Evolutionary conservation across 2,329 filamentous ascomycete species (phyloP), one percentile per base, ranked within the genome.

Genomic region (Penicillium sp.): DNA sequence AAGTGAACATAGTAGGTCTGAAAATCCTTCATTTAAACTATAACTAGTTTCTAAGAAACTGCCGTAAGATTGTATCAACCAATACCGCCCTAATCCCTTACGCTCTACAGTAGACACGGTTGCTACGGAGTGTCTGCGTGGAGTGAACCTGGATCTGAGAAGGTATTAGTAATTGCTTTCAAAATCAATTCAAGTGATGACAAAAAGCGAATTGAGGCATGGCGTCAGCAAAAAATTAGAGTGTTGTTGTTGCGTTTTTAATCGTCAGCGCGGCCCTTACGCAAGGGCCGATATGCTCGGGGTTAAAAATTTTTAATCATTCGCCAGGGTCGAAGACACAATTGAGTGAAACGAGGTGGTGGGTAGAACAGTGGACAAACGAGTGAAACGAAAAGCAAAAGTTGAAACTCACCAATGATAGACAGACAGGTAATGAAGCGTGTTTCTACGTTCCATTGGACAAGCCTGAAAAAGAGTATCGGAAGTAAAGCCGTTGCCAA

Each of bases 221-320:
- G 69, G 69, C 68, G 73, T 86, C 84, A 85, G 81, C 72, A 85
- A 86, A 86, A 86, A 86, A 86, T 86, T 86, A 86, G 83, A 86
- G 82, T 86, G 78, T 82, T 82, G 77, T 81, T 84, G 82, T 83
- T 84, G 80, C 78, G 61, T 76, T 78, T 69, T 80, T 73, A 61
- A 70, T 84, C 82, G 75, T 84, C 83, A 85, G 73, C 51, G 78
- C 65, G 57, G 56, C 61, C 62, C 39, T 42, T 42, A 64, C 44
- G 55, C 58, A 55, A 69, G 70, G 68, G 55, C 49, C 72, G 66
- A 72, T n/a, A 57, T 66, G 68, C 70, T 85, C 78, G 77, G 83
- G 77, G 83, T 86, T 86, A 86, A 86, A 86, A 85, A 85, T 71
- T 56, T 74, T 73, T 86, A 80, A 86, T 87, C 84, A 80, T 83